These are phyloP conservation scores for Vaucheria bursata DNA, from an alignment of 352 stramenopile species.

Conservation along the genomic window DNA sequence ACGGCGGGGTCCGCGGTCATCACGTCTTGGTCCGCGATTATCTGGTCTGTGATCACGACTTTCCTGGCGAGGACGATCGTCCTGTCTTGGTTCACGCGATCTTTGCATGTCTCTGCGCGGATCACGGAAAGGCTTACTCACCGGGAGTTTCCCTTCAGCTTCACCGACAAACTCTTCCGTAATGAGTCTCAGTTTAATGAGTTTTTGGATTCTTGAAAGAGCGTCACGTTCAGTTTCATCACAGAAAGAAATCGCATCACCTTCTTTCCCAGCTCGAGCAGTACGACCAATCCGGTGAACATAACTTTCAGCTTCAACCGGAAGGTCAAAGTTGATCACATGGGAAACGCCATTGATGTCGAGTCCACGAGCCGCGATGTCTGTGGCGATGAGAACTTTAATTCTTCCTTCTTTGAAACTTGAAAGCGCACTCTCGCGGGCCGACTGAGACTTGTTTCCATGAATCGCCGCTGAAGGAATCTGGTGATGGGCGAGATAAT, in stretches of 20 bases:
- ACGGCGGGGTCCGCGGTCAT: neutral
- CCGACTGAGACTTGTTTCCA: slow-evolving; percentile 72
- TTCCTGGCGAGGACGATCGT: too few species aligned
- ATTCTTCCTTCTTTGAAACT: slow-evolving; percentile 85
- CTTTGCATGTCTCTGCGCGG: too few species aligned
- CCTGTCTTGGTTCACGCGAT: too few species aligned
- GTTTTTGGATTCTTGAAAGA: too few species aligned
- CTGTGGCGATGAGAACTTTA: slow-evolving; percentile 88
- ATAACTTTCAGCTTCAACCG: slow-evolving; percentile 64
- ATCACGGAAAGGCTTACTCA: too few species aligned
- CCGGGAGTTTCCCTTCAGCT: too few species aligned
- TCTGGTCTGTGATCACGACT: neutral
- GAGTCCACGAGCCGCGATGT: slow-evolving; percentile 88
- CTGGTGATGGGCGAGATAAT: slow-evolving; percentile 49
- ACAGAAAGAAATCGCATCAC: too few species aligned
- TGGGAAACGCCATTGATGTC: slow-evolving; percentile 93
- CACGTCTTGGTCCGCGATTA: neutral
- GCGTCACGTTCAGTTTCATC: too few species aligned
- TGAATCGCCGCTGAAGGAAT: slow-evolving; percentile 73
- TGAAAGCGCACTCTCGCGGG: slow-evolving; percentile 32
- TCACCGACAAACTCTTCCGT: too few species aligned
- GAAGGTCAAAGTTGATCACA: slow-evolving; percentile 94
- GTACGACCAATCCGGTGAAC: slow-evolving; percentile 88
- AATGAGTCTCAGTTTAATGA: too few species aligned
- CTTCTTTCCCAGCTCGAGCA: slow-evolving; percentile 83